Evolutionary conservation across 768 basidiomycete genomes (phyloP), one percentile per base, ranked within the genome.

Genomic region (Boletus rubropictus): DNA sequence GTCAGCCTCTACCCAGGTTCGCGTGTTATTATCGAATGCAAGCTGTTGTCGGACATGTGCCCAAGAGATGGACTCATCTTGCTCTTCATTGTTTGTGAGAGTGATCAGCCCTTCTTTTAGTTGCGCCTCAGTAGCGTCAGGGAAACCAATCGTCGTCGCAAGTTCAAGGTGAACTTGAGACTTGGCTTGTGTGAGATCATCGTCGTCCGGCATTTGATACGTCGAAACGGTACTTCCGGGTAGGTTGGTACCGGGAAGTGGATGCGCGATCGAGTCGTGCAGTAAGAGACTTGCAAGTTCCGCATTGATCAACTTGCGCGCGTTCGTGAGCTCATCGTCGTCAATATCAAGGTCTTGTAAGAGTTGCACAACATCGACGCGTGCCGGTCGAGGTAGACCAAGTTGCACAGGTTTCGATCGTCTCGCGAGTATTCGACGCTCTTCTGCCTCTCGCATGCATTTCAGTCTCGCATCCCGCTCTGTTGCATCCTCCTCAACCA

Each of bases 211-310:
- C 20, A 81, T 75, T 22, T 75, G 73, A 51, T 94, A 91, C 1
- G 61, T 59, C 14, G 89, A 90, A 20, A 74, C 70, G 0, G 81
- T 80, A 11, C 82, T 77, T 6, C 92, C 90, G 6, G 91, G 78
- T 29, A 78, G 74, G 20, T 77, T 76, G 9, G 92, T 93, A 3
- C 96, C 96, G 9, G 94, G 90, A 12, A 97, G 68, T 4, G 95
- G 94, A 66, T 93, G 74, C 0, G 80, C 77, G 46, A 97, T 80
- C 5, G 92, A 78, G 65, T 99, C 96, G 61, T 98, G 93, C 44
- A 82, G 77, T 49, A 98, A 69, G 37, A 99, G 75, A 33, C 74
- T 71, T 4, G 79, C 84, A 39, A 98, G 74, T 61, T 98, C 96
- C 17, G 69, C 62, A 58, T 92, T 78, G 58, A 99, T 75, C 27